These are phyloP conservation scores for Pelargonium australe DNA, from an alignment of 441 rosid genomes.

Conservation along the genomic window DNA sequence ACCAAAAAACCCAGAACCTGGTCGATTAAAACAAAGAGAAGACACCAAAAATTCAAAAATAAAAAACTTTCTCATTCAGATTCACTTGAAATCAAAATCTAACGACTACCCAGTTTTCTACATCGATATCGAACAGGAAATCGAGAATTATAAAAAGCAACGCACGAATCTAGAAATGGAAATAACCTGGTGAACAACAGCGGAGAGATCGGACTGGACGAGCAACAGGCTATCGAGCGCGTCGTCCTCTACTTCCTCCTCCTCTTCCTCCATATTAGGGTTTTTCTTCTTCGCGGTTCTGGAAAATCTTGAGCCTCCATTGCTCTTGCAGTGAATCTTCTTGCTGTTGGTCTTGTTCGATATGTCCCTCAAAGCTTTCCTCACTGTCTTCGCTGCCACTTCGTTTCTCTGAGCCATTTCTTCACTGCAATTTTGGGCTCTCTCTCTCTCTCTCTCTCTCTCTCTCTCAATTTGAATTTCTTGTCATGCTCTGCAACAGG, in stretches of 20 bases:
- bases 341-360: constrained; percentile 22
- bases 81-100: not conserved
- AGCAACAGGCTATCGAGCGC: constrained; percentile 53
- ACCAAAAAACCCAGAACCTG: not conserved
- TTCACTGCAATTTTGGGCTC: constrained; percentile 17
- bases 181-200: constrained; percentile 48
- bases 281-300: constrained; percentile 27
- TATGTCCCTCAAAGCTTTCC: constrained; percentile 34
- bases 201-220: constrained; percentile 60
- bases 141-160: not conserved
- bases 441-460: constrained; percentile 16
- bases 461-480: constrained; percentile 22
- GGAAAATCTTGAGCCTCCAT: constrained; percentile 19
- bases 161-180: not conserved
- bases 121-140: not conserved
- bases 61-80: not conserved
- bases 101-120: not conserved
- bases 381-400: constrained; percentile 24
- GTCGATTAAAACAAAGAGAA: not conserved
- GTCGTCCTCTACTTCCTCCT: constrained; percentile 19
- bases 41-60: not conserved
- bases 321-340: not conserved
- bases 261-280: constrained; percentile 19
- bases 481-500: not conserved
- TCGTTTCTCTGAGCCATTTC: constrained; percentile 23